Percentiles rank a stretch among this genome's conserved stretches.
phyloP scores from a whole-genome alignment of 2,329 filamentous ascomycete genomes.

The Aspergillus felis region DNA sequence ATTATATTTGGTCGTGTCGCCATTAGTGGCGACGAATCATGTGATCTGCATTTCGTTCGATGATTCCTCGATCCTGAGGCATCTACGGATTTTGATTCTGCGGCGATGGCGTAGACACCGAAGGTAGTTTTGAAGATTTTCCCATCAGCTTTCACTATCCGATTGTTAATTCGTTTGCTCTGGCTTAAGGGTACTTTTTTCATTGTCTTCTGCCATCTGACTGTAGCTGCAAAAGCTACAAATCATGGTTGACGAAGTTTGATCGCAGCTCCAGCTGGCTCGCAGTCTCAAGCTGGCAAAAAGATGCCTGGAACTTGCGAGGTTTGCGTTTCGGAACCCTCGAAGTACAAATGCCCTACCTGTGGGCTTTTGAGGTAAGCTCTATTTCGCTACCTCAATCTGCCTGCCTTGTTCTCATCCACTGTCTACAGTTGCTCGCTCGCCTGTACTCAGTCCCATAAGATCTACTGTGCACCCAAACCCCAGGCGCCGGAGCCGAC shows the following conservation, averaged over 20 bases:
- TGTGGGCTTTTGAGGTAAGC: slow-evolving; percentile 37
- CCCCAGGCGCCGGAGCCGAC: slow-evolving; percentile 12
- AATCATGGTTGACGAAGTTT: slow-evolving; percentile 15
- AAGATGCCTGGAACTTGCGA: slow-evolving; percentile 34
- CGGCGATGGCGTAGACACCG: neutral
- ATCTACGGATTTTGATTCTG: neutral
- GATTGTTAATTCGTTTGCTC: neutral
- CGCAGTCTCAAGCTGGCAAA: slow-evolving; percentile 6
- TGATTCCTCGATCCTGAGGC: neutral
- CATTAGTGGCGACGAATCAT: neutral
- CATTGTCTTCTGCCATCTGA: neutral
- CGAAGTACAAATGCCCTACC: slow-evolving; percentile 39
- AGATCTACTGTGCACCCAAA: slow-evolving; percentile 39
- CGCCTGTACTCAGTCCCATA: slow-evolving; percentile 43
- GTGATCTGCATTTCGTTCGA: neutral
- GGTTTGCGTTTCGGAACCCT: slow-evolving; percentile 35
- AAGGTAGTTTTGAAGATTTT: neutral
- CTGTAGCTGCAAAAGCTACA: slow-evolving; percentile 4
- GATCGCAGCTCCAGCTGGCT: slow-evolving; percentile 10
- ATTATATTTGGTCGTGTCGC: neutral
- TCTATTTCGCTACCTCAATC: neutral
- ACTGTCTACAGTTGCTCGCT: slow-evolving; percentile 41
- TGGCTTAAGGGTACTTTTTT: neutral
- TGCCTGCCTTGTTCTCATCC: neutral
- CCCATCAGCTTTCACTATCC: neutral